Conservation (phyloP, 1,284 basidiomycete species). For the Moesziomyces sp. region DNA sequence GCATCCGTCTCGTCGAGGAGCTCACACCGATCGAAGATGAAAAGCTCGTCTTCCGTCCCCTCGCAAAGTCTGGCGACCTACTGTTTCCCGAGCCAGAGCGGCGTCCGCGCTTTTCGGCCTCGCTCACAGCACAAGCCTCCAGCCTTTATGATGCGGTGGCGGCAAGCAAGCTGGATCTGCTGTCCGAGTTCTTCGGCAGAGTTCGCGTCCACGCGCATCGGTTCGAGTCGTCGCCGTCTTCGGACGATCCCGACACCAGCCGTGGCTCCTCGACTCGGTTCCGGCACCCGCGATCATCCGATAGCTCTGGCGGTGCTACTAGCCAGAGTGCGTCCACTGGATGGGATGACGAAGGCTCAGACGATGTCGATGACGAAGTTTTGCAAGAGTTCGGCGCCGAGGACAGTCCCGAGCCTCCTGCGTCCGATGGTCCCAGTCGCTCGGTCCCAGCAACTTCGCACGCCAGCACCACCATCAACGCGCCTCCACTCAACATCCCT, state of each 20-base stretch:
- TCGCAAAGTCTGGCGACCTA: conserved; percentile 5
- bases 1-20: conserved; percentile 42
- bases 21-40: conserved; percentile 32
- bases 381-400: not conserved
- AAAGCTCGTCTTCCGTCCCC: conserved; percentile 43
- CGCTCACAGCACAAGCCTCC: conserved; percentile 1
- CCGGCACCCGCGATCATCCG: conserved; percentile 14
- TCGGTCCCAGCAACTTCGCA: not conserved
- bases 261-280: conserved; percentile 17
- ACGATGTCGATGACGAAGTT: conserved; percentile 1
- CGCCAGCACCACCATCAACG: conserved; percentile 4
- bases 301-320: conserved; percentile 8
- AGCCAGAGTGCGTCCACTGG: conserved; percentile 4
- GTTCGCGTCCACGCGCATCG: conserved; percentile 7
- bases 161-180: conserved; percentile 17
- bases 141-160: conserved; percentile 8
- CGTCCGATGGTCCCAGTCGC: not conserved
- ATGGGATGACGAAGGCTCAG: conserved; percentile 3
- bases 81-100: conserved; percentile 7
- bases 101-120: not conserved
- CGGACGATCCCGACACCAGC: conserved; percentile 24
- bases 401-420: not conserved
- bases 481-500: conserved; percentile 44
- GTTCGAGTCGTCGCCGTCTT: not conserved
- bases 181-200: conserved; percentile 23